Percentiles rank a stretch among this genome's conserved stretches.
Conservation (phyloP, 2,329 filamentous ascomycete species). For the Mycosphaerella sp. region DNA sequence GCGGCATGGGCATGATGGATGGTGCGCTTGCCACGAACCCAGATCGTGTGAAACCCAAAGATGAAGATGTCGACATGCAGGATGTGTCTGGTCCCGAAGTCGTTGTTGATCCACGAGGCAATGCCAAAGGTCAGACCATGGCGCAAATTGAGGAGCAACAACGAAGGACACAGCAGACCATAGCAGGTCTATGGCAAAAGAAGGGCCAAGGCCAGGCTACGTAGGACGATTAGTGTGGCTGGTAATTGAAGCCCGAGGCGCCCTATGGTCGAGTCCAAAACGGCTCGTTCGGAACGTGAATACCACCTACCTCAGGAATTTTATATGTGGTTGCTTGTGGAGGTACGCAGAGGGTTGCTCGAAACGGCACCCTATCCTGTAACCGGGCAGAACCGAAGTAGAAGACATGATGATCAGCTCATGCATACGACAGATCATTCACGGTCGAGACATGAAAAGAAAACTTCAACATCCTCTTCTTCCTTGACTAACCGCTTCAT, state of each 20-base stretch:
- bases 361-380: too few relatives aligned
- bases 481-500: neutral
- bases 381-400: too few relatives aligned
- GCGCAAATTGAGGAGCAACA: constrained; percentile 57
- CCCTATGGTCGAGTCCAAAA: too few relatives aligned
- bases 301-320: too few relatives aligned
- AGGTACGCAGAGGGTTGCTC: too few relatives aligned
- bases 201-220: constrained; percentile 17
- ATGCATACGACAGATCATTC: neutral
- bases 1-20: constrained; percentile 55
- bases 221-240: neutral
- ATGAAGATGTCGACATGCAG: constrained; percentile 38
- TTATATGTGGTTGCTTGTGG: too few relatives aligned
- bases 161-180: constrained; percentile 53
- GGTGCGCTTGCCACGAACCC: constrained; percentile 54
- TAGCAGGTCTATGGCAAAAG: constrained; percentile 50
- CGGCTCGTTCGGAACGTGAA: too few relatives aligned
- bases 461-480: neutral
- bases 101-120: constrained; percentile 52
- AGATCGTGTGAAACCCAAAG: constrained; percentile 26
- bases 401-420: neutral
- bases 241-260: too few relatives aligned
- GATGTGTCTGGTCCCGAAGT: constrained; percentile 30
- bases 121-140: constrained; percentile 57
- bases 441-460: neutral